A percentile compares a stretch with the other conserved stretches of the same genome.
phyloP scores from a whole-genome alignment of 2,329 filamentous ascomycete genomes.

The Microcyclosporella mali region DNA sequence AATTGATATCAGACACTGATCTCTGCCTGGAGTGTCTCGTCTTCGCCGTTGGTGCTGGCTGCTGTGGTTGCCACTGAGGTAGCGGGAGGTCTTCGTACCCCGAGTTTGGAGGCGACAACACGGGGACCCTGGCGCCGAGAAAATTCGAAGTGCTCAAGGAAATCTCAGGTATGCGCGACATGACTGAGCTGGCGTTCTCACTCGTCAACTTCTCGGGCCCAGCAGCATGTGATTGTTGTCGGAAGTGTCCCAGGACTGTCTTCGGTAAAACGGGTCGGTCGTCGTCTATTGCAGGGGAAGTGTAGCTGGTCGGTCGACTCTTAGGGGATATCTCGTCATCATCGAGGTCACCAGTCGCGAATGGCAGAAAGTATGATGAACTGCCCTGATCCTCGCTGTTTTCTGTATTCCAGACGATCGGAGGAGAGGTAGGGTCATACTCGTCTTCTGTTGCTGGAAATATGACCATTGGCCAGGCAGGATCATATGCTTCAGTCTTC shows the following conservation, averaged over 20 bases:
- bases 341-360: slow-evolving; percentile 8
- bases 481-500: slow-evolving; percentile 24
- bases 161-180: slow-evolving; percentile 14
- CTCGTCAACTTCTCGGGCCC: slow-evolving; percentile 23
- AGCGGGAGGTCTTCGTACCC: slow-evolving; percentile 7
- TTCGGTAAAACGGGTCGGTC: slow-evolving; percentile 36
- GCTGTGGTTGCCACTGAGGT: slow-evolving; percentile 10
- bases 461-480: slow-evolving; percentile 19
- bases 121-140: slow-evolving; percentile 19
- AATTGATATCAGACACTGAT: neutral
- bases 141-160: slow-evolving; percentile 16
- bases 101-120: slow-evolving; percentile 19
- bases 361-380: slow-evolving; percentile 17
- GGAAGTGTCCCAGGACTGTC: slow-evolving; percentile 20
- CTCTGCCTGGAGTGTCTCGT: neutral
- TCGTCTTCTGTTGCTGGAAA: slow-evolving; percentile 16
- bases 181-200: slow-evolving; percentile 30
- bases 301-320: slow-evolving; percentile 15
- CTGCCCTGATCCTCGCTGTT: slow-evolving; percentile 12
- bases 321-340: slow-evolving; percentile 12
- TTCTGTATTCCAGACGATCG: slow-evolving; percentile 9
- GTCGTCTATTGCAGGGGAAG: slow-evolving; percentile 8
- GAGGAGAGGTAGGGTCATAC: slow-evolving; percentile 28
- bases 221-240: neutral
- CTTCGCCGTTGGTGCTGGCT: slow-evolving; percentile 1